Evolutionary conservation across 371 early-diverging fungal genomes (phyloP).

Genomic region (Mucor ambiguus): DNA sequence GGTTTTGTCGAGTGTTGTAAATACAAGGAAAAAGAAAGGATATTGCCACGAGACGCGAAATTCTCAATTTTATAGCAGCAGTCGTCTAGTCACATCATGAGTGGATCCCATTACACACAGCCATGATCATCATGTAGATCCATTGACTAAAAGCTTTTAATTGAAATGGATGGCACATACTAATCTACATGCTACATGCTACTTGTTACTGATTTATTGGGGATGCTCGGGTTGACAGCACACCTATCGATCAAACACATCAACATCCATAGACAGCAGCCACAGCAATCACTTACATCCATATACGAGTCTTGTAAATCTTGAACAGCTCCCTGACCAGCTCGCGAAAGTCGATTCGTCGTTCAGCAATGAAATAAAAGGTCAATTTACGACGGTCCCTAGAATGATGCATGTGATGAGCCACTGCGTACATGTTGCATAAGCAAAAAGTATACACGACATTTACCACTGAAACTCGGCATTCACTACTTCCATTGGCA

Average conservation of each 20-base stretch:
- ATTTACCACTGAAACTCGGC: constrained; percentile 94
- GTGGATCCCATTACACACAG: too few relatives aligned
- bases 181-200: neutral
- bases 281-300: constrained; percentile 69
- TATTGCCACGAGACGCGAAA: neutral
- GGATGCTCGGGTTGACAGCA: constrained; percentile 6
- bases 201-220: neutral
- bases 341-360: constrained; percentile 97
- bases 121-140: too few relatives aligned
- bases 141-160: neutral
- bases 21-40: neutral
- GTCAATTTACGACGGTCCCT: constrained; percentile 90
- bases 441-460: neutral
- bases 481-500: constrained; percentile 95
- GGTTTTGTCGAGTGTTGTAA: neutral
- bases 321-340: constrained; percentile 97
- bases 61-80: neutral
- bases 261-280: neutral
- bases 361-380: constrained; percentile 89
- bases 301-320: constrained; percentile 97
- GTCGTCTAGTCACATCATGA: too few relatives aligned
- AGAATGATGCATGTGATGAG: neutral
- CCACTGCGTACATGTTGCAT: neutral
- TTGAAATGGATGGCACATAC: neutral
- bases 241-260: constrained; percentile 1